Base-by-base conservation (phyloP, 2,329 filamentous ascomycete species). In the Nemania sp. region DNA sequence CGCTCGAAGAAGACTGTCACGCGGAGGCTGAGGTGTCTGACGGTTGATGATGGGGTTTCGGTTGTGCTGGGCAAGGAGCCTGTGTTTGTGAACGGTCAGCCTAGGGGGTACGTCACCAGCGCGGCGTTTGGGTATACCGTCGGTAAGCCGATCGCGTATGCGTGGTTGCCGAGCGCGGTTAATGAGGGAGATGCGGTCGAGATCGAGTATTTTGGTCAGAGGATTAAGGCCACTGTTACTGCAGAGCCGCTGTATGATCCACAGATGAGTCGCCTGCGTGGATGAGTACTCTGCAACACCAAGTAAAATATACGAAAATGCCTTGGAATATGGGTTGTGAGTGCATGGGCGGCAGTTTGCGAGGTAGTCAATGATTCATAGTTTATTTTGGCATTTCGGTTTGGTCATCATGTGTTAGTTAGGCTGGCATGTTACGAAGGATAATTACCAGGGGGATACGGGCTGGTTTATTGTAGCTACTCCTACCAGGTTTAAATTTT, bases 11-110 rank as follows among this genome's bases (percentile, higher is more conserved):
- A 62, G 38, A 67, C 64, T 10, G 54, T 52, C 0, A 20, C 54
- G 0, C 20, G 67, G 24, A 60, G 45, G 11, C 49, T 71, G 13
- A 47, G 61, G 20, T 67, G 67, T 26, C 64, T 71, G 27, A 71
- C 64, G 1, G 61, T 70, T 27, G 69, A 70, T n/a, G 67, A 71
- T 35, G 63, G 66, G 3, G 41, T 54, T 22, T 71, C 69, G 1
- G 54, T 71, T 2, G 69, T 71, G 3, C 67, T 71, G 4, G 69
- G 67, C 5, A 71, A 71, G 18, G 69, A 71, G 58, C 67, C 67
- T 0, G 69, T 70, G 18, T 71, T 71, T 45, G 63, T 71, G 26
- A 54, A 68, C 10, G 64, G 67, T 4, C 27, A 41, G 41, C 26
- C 67, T 5, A 29, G 47, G 51, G 69, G 69, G 8, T 71, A 70